Conservation (phyloP, 371 early-diverging fungal species). For the Zychaea mexicana region DNA sequence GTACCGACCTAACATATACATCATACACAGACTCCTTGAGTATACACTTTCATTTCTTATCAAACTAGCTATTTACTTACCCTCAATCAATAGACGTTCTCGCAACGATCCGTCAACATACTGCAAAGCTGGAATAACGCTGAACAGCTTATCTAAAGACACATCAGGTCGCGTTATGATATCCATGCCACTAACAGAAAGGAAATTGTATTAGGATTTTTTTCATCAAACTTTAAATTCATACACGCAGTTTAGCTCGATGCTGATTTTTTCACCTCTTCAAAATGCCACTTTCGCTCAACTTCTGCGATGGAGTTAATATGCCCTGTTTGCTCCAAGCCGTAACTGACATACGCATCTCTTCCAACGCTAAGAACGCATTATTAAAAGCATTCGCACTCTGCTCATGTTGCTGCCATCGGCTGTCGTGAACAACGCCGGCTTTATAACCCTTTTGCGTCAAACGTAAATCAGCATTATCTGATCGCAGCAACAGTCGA, state of each 20-base stretch:
- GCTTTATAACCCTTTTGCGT: slow-evolving; percentile 64
- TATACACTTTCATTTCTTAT: neutral
- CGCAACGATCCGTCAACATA: slow-evolving; percentile 43
- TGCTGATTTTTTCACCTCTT: slow-evolving; percentile 45
- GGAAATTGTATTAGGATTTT: neutral
- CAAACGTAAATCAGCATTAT: slow-evolving; percentile 82
- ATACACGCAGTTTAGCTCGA: no score
- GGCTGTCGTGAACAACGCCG: slow-evolving; percentile 50
- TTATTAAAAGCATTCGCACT: slow-evolving; percentile 34
- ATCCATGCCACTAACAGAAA: slow-evolving; percentile 51
- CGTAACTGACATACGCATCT: slow-evolving; percentile 44
- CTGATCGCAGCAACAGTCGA: slow-evolving; percentile 73
- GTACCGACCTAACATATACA: slow-evolving; percentile 55
- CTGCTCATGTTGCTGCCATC: slow-evolving; percentile 46
- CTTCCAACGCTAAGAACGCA: slow-evolving; percentile 44
- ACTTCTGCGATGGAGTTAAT: slow-evolving; percentile 12
- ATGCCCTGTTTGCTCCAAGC: slow-evolving; percentile 59
- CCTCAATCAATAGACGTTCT: slow-evolving; percentile 59
- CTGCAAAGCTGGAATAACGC: slow-evolving; percentile 48
- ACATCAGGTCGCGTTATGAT: slow-evolving; percentile 53
- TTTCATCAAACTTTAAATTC: no score
- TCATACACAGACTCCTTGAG: neutral
- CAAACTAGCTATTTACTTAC: slow-evolving; percentile 16
- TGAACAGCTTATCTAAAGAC: slow-evolving; percentile 44
- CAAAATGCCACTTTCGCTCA: slow-evolving; percentile 54